phyloP scores from a whole-genome alignment of 2,329 filamentous ascomycete species.

The Talaromyces albobiverticillius region DNA sequence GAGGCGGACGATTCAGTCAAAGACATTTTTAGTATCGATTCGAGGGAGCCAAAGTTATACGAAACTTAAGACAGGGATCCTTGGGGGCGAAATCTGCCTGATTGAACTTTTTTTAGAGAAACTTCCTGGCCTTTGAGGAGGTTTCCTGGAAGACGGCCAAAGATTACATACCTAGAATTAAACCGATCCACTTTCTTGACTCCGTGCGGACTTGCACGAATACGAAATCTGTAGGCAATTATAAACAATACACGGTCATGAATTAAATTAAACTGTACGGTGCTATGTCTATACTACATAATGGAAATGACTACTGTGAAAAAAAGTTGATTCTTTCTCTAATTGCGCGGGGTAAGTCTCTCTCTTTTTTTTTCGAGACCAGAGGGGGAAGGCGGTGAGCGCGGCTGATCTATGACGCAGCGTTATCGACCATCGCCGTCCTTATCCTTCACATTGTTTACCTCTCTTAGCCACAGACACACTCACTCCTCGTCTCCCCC shows the following conservation, averaged over 20 bases:
- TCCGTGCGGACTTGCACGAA: neutral
- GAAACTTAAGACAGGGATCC: neutral
- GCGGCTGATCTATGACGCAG: constrained; percentile 11
- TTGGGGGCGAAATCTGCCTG: neutral
- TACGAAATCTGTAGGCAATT: neutral
- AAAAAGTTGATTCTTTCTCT: neutral
- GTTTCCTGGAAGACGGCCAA: neutral
- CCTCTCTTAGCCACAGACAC: neutral
- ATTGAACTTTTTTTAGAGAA: neutral
- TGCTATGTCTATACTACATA: neutral
- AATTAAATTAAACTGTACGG: neutral
- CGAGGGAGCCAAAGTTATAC: neutral
- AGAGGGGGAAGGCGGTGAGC: constrained; percentile 14
- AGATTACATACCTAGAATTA: neutral
- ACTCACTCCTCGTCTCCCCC: neutral
- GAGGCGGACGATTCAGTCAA: constrained; percentile 79
- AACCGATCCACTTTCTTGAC: neutral
- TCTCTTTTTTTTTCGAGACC: neutral
- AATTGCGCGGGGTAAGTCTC: constrained; percentile 6
- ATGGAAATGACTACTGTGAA: neutral
- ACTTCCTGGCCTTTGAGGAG: too few species aligned
- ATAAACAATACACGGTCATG: neutral
- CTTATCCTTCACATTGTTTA: neutral
- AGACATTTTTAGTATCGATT: constrained; percentile 61
- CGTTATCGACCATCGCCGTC: neutral